Evolutionary conservation across 495 filamentous ascomycete genomes (phyloP), one percentile per base, ranked within the genome.

Genomic region (Lineolata rhizophorae): DNA sequence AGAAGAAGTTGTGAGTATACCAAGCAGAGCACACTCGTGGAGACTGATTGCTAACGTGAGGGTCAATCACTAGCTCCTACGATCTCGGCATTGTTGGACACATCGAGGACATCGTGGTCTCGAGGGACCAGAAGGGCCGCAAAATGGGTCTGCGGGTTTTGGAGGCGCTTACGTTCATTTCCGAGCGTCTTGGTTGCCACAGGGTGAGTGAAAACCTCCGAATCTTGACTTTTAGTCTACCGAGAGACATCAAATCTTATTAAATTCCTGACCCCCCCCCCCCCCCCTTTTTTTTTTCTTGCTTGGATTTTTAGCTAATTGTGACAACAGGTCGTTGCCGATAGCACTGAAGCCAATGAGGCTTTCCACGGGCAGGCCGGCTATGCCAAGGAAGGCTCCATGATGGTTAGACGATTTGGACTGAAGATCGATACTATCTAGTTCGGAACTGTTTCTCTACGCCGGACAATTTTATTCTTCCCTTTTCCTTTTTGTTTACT

Each of bases 1-100:
- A 36, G 34, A 18, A 10, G 34, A 36, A 36, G 18, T 36, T 36
- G 24, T 29, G 15, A 34, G 32, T n/a, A 14, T 20, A n/a, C 10
- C 3, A 3, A 25, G 5, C 26, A 28, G 11, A 24, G 9, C 4
- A 11, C 2, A n/a, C 4, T 24, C 27, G 17, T 19, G 19, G 12
- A 9, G 15, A 25, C 12, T 26, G 5, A 12, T 12, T n/a, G n/a
- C n/a, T n/a, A n/a, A n/a, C n/a, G n/a, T 25, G 12, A 25, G 22
- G 22, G 8, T 25, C 22, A 8, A 25, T 5, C 10, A n/a, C n/a
- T 18, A 34, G 32, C 17, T 9, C 24, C 10, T 27, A 36, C 13
- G 27, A 21, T 3, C 29, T 36, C 25, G 34, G 34, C 13, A 17
- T 20, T 1, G 27, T 36, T 9, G 34, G 34, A n/a, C 34, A 36